Conservation (phyloP, 83 land plant genomes). For the Diphasiastrum complanatum region DNA sequence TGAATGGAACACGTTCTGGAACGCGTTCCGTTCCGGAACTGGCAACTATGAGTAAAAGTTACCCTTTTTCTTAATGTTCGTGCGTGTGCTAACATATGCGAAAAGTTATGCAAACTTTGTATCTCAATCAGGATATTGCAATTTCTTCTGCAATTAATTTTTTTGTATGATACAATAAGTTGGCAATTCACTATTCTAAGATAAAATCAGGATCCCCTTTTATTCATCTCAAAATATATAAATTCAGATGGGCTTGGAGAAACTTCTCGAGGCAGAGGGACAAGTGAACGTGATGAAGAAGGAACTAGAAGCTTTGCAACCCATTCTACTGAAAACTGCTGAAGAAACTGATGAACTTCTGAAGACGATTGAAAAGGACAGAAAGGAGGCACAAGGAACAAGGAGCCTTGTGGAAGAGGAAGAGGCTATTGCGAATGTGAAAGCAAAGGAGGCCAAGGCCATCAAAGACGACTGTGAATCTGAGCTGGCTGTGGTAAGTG, state of each 20-base stretch:
- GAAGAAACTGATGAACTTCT: constrained; percentile 31
- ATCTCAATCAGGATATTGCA: no score
- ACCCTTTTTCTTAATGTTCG: no score
- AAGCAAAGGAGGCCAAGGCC: constrained; percentile 37
- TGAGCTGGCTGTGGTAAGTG: constrained; percentile 44
- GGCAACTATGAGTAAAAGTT: no score
- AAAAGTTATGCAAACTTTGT: no score
- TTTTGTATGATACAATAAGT: no score
- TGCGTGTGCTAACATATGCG: no score
- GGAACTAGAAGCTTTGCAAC: constrained; percentile 36
- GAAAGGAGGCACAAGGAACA: constrained; percentile 37
- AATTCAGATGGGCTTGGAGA: constrained; percentile 33
- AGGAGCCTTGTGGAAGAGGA: constrained; percentile 30
- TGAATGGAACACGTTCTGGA: no score
- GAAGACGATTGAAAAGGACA: constrained; percentile 27
- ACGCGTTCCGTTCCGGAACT: no score
- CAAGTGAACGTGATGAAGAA: constrained; percentile 39
- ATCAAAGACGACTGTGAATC: constrained; percentile 41
- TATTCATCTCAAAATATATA: not conserved
- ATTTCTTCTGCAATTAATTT: no score
- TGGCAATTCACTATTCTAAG: not conserved
- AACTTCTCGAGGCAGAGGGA: constrained; percentile 31
- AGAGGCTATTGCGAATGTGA: constrained; percentile 38
- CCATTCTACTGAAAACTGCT: constrained; percentile 30
- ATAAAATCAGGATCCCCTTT: not conserved